Conservation (phyloP, 208 protist genomes). For the Crithidia expoeki region DNA sequence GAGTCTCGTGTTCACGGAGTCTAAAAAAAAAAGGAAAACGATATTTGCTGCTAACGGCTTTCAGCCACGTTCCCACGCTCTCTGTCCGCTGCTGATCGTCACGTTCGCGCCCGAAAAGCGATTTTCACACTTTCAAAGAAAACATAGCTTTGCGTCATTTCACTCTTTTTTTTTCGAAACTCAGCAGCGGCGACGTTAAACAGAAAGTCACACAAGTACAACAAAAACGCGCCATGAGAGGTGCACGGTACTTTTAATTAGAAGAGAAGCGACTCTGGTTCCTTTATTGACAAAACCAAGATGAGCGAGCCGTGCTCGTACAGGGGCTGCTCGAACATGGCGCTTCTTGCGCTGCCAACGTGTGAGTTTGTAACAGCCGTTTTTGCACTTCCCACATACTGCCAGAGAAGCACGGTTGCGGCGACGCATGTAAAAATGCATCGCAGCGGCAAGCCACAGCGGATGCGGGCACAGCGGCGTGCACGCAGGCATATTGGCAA, state of each 20-base stretch:
- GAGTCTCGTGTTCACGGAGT: too few relatives aligned
- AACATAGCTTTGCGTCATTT: background rate
- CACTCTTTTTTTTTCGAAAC: too few relatives aligned
- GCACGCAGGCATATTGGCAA: conserved; percentile 71
- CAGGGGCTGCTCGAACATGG: conserved; percentile 43
- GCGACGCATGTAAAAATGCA: conserved; percentile 65
- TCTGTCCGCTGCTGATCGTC: too few relatives aligned
- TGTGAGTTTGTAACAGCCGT: conserved; percentile 72
- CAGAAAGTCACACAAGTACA: too few relatives aligned
- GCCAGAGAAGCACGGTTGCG: conserved; percentile 86
- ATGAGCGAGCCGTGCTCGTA: conserved; percentile 48
- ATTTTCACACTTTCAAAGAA: background rate
- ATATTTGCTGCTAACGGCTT: conserved; percentile 5
- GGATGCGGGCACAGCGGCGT: conserved; percentile 58
- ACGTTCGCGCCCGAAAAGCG: too few relatives aligned
- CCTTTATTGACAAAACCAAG: too few relatives aligned
- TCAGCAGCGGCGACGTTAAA: too few relatives aligned
- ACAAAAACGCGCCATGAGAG: background rate
- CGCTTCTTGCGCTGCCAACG: conserved; percentile 56
- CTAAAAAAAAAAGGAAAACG: background rate
- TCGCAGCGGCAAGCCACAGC: conserved; percentile 61
- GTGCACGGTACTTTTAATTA: too few relatives aligned
- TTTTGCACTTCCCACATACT: conserved; percentile 83
- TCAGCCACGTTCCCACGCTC: too few relatives aligned
- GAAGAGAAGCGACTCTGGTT: too few relatives aligned